Conservation (phyloP, 1,139 yeast species). For the Debaryomycetaceae sp. region DNA sequence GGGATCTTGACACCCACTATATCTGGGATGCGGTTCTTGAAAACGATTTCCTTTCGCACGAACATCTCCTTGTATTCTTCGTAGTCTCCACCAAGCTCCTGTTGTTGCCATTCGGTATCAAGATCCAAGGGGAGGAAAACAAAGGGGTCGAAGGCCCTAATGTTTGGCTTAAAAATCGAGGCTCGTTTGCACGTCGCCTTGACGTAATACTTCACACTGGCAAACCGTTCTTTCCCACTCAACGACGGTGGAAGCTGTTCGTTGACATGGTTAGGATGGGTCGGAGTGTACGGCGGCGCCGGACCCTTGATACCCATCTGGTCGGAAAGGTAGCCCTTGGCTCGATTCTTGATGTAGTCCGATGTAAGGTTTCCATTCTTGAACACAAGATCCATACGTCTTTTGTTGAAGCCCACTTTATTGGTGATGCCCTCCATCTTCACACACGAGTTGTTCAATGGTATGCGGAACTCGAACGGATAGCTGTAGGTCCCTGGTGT, state of each 20-base stretch:
- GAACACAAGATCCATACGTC: slow-evolving; percentile 27
- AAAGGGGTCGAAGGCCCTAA: slow-evolving; percentile 49
- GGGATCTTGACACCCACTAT: slow-evolving; percentile 38
- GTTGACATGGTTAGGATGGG: slow-evolving; percentile 32
- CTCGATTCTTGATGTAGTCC: slow-evolving; percentile 18
- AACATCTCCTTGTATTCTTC: slow-evolving; percentile 38
- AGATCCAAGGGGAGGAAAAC: slow-evolving; percentile 52
- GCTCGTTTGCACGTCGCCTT: slow-evolving; percentile 60
- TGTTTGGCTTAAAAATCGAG: slow-evolving; percentile 48
- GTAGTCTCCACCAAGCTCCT: slow-evolving; percentile 15
- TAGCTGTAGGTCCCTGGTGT: slow-evolving; percentile 58
- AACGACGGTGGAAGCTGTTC: slow-evolving; percentile 57
- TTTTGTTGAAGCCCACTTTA: slow-evolving; percentile 32
- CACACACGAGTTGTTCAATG: slow-evolving; percentile 48
- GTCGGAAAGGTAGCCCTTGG: slow-evolving; percentile 13
- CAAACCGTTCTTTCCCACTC: slow-evolving; percentile 43
- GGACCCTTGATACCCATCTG: slow-evolving; percentile 1
- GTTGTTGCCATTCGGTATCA: slow-evolving; percentile 24
- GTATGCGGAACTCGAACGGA: slow-evolving; percentile 55
- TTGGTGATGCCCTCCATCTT: slow-evolving; percentile 42
- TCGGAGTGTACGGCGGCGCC: slow-evolving; percentile 5
- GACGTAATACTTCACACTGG: slow-evolving; percentile 49
- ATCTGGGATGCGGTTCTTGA: slow-evolving; percentile 41
- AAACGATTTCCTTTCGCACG: slow-evolving; percentile 37
- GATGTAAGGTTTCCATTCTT: slow-evolving; percentile 34